Conservation (phyloP, 352 stramenopile species). For the Pseudoperonospora humuli region DNA sequence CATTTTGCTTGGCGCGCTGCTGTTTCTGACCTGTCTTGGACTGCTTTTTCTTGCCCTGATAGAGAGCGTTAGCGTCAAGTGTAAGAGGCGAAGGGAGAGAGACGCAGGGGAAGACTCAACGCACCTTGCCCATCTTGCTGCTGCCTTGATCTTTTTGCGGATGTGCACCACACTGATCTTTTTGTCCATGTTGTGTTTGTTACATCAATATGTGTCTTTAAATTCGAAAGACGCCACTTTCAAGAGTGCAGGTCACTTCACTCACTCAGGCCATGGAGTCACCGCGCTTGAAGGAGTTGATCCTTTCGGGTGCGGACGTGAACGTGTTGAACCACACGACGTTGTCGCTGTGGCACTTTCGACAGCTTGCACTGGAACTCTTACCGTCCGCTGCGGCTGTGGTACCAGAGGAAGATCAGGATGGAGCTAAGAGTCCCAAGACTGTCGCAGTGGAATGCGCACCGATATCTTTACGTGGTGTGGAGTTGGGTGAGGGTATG, state of each 20-base stretch:
- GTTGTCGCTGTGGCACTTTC: constrained; percentile 76
- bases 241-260: constrained; percentile 11
- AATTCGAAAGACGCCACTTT: neutral
- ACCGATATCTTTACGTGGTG: constrained; percentile 1
- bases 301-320: constrained; percentile 55
- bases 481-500: constrained; percentile 73
- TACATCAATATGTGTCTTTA: neutral
- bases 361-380: constrained; percentile 46
- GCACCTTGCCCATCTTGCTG: constrained; percentile 24
- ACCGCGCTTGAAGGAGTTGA: constrained; percentile 39
- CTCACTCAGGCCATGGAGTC: constrained; percentile 7
- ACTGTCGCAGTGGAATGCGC: neutral
- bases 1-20: constrained; percentile 34
- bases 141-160: too few relatives aligned
- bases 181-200: too few relatives aligned
- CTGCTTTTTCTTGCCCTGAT: constrained; percentile 46
- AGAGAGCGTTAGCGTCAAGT: neutral
- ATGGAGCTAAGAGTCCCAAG: constrained; percentile 6
- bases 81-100: neutral
- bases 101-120: neutral
- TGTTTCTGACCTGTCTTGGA: constrained; percentile 43
- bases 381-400: constrained; percentile 19
- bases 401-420: constrained; percentile 15
- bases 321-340: constrained; percentile 64
- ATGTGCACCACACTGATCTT: neutral